A percentile compares a stretch with the other conserved stretches of the same genome.
Evolutionary conservation across 176 grass and related monocot species (phyloP).

Genomic region (Areca catechu): DNA sequence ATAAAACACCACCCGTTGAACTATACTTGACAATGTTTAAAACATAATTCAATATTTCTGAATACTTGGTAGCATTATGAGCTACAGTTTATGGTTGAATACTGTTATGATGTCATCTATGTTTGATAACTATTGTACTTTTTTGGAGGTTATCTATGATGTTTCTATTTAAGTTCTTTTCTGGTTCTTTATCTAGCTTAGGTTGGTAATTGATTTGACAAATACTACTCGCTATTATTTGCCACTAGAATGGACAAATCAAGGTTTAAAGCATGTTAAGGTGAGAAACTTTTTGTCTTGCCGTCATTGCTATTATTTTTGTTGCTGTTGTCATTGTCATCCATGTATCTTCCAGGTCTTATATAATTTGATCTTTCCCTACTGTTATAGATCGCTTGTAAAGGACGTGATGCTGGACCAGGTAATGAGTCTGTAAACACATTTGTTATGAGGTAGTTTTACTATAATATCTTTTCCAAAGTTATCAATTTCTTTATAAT

Average conservation of each 20-base stretch:
- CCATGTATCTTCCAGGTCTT: too few relatives aligned
- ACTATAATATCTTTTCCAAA: background rate
- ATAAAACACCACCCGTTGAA: too few relatives aligned
- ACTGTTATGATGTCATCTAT: too few relatives aligned
- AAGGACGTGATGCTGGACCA: constrained; percentile 84
- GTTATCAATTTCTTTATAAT: background rate
- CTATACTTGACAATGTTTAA: too few relatives aligned
- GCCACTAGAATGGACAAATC: constrained; percentile 67
- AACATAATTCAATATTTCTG: too few relatives aligned
- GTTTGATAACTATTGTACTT: too few relatives aligned
- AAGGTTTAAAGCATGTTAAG: constrained; percentile 93
- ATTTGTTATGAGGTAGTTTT: constrained; percentile 80
- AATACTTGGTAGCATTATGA: too few relatives aligned
- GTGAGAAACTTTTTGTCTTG: constrained; percentile 28
- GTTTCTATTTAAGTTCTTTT: background rate
- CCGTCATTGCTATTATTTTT: background rate
- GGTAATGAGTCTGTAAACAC: constrained; percentile 83
- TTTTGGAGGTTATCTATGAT: too few relatives aligned
- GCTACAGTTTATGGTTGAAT: too few relatives aligned
- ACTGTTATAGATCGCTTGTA: constrained; percentile 73
- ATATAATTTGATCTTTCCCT: background rate
- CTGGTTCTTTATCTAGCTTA: constrained; percentile 48
- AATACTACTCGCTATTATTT: constrained; percentile 87
- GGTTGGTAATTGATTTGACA: constrained; percentile 97
- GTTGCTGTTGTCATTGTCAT: background rate